Conservation (phyloP, 1,284 basidiomycete species). For the Polyporus tsugae region DNA sequence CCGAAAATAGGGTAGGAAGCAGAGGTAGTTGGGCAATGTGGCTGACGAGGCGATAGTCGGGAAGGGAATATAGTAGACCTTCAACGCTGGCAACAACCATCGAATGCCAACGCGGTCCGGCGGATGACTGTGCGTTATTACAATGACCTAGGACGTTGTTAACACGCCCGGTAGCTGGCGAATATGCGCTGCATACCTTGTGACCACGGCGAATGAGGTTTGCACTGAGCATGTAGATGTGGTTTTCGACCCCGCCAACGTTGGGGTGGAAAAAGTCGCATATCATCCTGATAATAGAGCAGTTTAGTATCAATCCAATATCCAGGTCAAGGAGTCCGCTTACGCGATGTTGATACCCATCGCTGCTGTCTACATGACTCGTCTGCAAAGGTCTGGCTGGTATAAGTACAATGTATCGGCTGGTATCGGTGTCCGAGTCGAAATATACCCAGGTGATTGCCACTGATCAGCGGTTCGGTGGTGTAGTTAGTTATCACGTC, state of each 20-base stretch:
- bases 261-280: constrained; percentile 97
- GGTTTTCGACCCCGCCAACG: constrained; percentile 96
- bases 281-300: constrained; percentile 74
- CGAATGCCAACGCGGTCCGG: constrained; percentile 89
- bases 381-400: no score
- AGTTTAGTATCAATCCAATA: neutral
- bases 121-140: constrained; percentile 93
- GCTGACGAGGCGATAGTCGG: constrained; percentile 89
- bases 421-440: no score
- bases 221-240: constrained; percentile 94
- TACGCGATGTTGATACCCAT: constrained; percentile 36
- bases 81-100: constrained; percentile 86
- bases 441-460: no score
- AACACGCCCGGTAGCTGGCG: constrained; percentile 6
- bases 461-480: no score
- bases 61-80: constrained; percentile 96
- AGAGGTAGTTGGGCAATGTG: constrained; percentile 94
- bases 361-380: constrained; percentile 10
- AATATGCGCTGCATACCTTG: constrained; percentile 55
- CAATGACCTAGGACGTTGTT: constrained; percentile 73
- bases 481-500: constrained; percentile 46
- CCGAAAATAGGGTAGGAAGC: constrained; percentile 90
- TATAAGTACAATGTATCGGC: no score
- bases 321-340: neutral
- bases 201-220: constrained; percentile 87